Conservation (phyloP, 1,284 basidiomycete genomes). For the Inonotus hispidus region DNA sequence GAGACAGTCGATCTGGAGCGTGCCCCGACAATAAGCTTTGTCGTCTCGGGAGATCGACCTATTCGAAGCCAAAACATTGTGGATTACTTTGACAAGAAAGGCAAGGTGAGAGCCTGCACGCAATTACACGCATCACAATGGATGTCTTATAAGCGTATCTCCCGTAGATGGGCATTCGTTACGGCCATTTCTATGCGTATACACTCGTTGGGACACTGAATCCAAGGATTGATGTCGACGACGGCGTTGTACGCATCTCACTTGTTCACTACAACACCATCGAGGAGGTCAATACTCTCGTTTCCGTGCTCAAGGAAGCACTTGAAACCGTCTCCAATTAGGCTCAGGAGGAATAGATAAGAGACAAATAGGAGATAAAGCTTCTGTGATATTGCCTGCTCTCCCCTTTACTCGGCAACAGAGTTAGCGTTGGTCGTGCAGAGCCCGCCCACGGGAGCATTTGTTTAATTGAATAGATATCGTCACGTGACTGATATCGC, state of each 20-base stretch:
- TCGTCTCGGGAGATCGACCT: conserved; percentile 50
- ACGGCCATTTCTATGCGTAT: conserved; percentile 77
- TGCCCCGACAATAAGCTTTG: conserved; percentile 72
- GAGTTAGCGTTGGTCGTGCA: too few relatives aligned
- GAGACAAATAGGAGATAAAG: not conserved
- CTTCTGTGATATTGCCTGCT: too few relatives aligned
- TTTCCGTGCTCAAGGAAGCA: conserved; percentile 45
- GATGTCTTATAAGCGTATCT: not conserved
- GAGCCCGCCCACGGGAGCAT: too few relatives aligned
- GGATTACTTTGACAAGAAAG: conserved; percentile 52
- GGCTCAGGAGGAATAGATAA: not conserved
- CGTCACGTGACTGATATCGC: too few relatives aligned
- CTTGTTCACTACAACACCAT: conserved; percentile 80
- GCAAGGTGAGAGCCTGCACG: conserved; percentile 42
- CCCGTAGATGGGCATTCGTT: conserved; percentile 67
- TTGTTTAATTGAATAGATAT: too few relatives aligned
- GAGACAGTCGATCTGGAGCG: conserved; percentile 38
- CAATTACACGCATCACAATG: conserved; percentile 4
- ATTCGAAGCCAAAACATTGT: conserved; percentile 61
- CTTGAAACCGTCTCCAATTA: not conserved
- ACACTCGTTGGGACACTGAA: conserved; percentile 48
- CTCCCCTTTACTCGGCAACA: too few relatives aligned
- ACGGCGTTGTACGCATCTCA: conserved; percentile 71
- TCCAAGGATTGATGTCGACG: conserved; percentile 52
- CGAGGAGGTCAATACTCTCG: conserved; percentile 57